Base-by-base conservation (phyloP, 495 filamentous ascomycete genomes). In the Penicillium maclennaniae region DNA sequence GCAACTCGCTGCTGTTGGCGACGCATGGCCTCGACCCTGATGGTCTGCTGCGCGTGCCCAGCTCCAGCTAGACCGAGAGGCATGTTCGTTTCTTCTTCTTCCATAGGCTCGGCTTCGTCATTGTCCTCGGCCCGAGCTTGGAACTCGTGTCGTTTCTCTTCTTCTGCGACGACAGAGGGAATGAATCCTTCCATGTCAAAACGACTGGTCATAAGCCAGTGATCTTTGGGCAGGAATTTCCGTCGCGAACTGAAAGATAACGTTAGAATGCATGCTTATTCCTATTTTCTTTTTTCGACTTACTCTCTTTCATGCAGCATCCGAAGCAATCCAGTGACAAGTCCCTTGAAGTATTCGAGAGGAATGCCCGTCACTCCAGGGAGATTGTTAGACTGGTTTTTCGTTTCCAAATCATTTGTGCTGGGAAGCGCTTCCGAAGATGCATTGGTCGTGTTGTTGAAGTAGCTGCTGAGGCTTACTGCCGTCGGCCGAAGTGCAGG, bases 151-250 rank as follows among this genome's bases (percentile, higher is more conserved):
- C 89, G 82, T 51, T 81, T 85, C 67, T 95, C 86, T 64, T 97
- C 91, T 68, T 99, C 93, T 41, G 81, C 72, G 6, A 97, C 89
- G 3, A 98, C 95, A 6, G 87, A 82, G 15, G 83, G 73, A 44
- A 96, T 92, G 56, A 99, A 97, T 0, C 86, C 83, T 39, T 89
- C 85, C 89, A 97, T 95, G 60, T 96, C 87, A 56, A 97, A 91
- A 16, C 85, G 85, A 26, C 83, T 83, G 1, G 87, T 95, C 93
- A 97, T 97, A 34, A 99, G 74, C 93, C 95, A 99, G 59, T 96
- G 92, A 25, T 84, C 80, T 27, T 78, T 68, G 2, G 89, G 86
- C 26, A 97, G 72, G 59, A 97, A 97, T 27, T 81, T 85, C 16
- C 92, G 80, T 40, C 93, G 77, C 16, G 93, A 99, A 71, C 79